Evolutionary conservation across 495 filamentous ascomycete species (phyloP), one percentile per base, ranked within the genome.

Genomic region (Daldinia vernicosa): DNA sequence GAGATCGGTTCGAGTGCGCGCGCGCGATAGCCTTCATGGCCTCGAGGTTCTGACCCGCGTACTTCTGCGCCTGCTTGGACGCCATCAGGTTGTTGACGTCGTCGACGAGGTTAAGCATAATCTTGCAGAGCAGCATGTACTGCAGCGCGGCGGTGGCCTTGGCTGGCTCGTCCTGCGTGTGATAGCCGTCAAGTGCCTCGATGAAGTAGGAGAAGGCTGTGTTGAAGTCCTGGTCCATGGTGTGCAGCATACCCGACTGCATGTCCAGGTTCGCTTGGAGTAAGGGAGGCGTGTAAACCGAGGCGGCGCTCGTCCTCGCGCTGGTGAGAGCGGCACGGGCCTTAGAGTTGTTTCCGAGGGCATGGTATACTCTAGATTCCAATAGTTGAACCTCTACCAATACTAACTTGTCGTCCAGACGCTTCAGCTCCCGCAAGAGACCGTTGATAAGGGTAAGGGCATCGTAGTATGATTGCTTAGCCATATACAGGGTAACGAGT

Each of bases 81-180:
- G 90, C 89, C 88, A 98, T 91, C 60, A 99, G 85, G 75, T 89
- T 86, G 81, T 93, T 94, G 76, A 99, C 95, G 81, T 99, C 95
- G 84, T 98, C 94, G 69, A 88, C 93, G 33, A 95, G 83, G 83
- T 99, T 99, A 69, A 98, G 85, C 95, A 99, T 98, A 83, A 99
- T 96, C 85, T 98, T 98, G 87, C 95, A 98, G 30, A 99, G 89
- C 35, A 99, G 86, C 96, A 99, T 98, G 86, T 99, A 99, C 82
- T 99, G 97, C 69, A 99, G 84, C 27, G 95, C 92, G 8, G 94
- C 90, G 8, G 93, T 95, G 5, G 95, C 95, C 80, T 93, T 91
- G 66, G 87, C 84, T 6, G 90, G 81, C 71, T 95, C 92, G 67
- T 99, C 95, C 77, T 97, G 93, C 6, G 92, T 89, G 80, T 93